phyloP scores from a whole-genome alignment of 1,139 yeast genomes.

The Candida freyschussii region DNA sequence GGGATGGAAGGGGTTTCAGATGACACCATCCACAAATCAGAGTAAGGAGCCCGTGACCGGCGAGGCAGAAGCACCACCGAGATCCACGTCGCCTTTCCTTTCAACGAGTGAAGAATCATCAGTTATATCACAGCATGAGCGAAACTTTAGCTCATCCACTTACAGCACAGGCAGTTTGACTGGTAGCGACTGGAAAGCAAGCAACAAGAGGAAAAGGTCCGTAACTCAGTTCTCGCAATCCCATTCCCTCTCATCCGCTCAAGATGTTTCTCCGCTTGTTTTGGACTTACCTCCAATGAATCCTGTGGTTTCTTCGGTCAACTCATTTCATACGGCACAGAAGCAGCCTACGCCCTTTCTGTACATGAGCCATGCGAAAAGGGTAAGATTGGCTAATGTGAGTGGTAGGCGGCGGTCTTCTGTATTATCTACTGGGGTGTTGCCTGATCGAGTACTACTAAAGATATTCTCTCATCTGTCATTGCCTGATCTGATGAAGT shows the following conservation, averaged over 20 bases:
- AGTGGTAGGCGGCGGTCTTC: constrained; percentile 54
- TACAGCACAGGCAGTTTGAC: too few relatives aligned
- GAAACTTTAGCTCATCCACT: too few relatives aligned
- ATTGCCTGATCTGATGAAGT: constrained; percentile 53
- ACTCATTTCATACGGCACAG: constrained; percentile 29
- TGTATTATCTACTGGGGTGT: constrained; percentile 47
- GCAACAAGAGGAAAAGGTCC: constrained; percentile 11
- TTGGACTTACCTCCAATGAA: constrained; percentile 35
- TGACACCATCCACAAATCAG: constrained; percentile 5
- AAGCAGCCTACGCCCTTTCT: constrained; percentile 30
- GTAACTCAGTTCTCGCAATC: constrained; percentile 6
- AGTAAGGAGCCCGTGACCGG: too few relatives aligned
- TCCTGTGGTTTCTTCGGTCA: constrained; percentile 33
- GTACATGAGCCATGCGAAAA: constrained; percentile 49
- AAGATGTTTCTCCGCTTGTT: constrained; percentile 14
- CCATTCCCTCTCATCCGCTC: constrained; percentile 7
- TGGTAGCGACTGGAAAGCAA: too few relatives aligned
- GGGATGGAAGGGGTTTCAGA: constrained; percentile 24
- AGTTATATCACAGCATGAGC: too few relatives aligned
- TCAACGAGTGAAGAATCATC: constrained; percentile 10
- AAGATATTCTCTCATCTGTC: constrained; percentile 48
- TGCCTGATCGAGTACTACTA: constrained; percentile 54
- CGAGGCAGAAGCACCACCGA: constrained; percentile 7
- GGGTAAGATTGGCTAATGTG: constrained; percentile 42
- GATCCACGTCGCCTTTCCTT: constrained; percentile 9